Base-by-base conservation (phyloP, 257 asterid genomes). In the Jasminum sambac region DNA sequence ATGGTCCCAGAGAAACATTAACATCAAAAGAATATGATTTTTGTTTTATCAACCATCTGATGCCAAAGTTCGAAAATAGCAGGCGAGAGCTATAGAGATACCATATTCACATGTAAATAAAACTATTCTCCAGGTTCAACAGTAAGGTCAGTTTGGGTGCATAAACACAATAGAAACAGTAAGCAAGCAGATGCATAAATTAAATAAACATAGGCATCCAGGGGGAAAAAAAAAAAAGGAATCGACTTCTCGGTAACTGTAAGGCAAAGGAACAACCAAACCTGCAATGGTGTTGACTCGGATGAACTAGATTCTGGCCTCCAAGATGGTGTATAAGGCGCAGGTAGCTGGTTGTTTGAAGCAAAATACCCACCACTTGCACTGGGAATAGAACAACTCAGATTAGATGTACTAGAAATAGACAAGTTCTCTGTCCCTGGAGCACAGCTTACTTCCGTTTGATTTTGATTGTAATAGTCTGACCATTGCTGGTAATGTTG, bases 401-500 rank as follows among this genome's bases (percentile, higher is more conserved):
- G 76, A 79, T 76, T 81, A 73, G 92, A 80, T 30, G 84, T 80
- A 78, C 79, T 82, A 71, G 97, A 60, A 82, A 67, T 87, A 63
- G 92, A 73, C 71, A 83, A 71, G 74, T 86, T 87, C 77, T 95
- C 99, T n/a, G 99, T 95, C 76, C 99, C 99, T 64, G 99, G 99
- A 80, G 99, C 99, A 87, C 98, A 95, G 76, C 84, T 90, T 80
- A 90, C 98, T 82, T 95, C 99, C 4, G 95, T 88, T 80, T 86
- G 97, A 71, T 89, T 72, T 80, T 87, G 96, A 83, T 78, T 90
- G 87, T 88, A 90, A 83, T 91, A 95, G 71, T 88, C 98, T 55
- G 90, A 82, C 99, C 99, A 95, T 60, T 91, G 97, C 78, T 89
- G 90, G 79, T 87, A 86, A 38, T 84, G 96, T 72, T 89, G 91